These are phyloP conservation scores for Fusarium falciforme DNA, from an alignment of 2,329 filamentous ascomycete genomes.

Conservation along the genomic window DNA sequence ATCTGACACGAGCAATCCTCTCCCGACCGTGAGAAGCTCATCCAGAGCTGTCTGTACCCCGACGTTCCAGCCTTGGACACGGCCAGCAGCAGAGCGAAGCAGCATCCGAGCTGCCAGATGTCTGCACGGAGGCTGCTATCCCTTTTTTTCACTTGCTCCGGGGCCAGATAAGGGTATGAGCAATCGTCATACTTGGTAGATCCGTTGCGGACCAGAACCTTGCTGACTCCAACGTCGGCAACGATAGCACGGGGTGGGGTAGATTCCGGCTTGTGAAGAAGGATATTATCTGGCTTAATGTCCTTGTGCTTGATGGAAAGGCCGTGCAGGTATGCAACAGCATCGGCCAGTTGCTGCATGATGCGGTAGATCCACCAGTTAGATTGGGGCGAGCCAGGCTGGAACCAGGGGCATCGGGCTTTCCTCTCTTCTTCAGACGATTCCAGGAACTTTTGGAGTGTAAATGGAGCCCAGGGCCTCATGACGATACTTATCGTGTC, in stretches of 20 bases:
- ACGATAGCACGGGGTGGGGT: neutral
- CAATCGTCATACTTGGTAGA: neutral
- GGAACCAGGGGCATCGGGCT: constrained; percentile 8
- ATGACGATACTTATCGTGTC: constrained; percentile 15
- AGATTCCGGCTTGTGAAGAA: neutral
- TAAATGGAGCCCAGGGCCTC: constrained; percentile 24
- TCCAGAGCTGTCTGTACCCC: neutral
- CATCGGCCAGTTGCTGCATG: constrained; percentile 11
- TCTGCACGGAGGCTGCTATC: neutral
- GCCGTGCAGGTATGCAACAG: constrained; percentile 11
- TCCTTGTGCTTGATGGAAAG: constrained; percentile 30
- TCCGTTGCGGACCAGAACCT: neutral
- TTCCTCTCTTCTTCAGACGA: neutral
- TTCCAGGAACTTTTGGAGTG: neutral
- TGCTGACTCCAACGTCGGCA: neutral
- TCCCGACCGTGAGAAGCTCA: neutral
- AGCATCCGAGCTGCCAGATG: neutral
- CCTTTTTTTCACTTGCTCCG: neutral
- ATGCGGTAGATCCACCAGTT: neutral
- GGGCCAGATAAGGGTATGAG: neutral
- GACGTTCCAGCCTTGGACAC: neutral
- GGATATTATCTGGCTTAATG: constrained; percentile 29
- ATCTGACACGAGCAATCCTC: neutral
- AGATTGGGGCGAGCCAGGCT: neutral
- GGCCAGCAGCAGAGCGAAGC: neutral